These are phyloP conservation scores for Puccinia hordei DNA, from an alignment of 1,284 basidiomycete genomes.

Conservation along the genomic window DNA sequence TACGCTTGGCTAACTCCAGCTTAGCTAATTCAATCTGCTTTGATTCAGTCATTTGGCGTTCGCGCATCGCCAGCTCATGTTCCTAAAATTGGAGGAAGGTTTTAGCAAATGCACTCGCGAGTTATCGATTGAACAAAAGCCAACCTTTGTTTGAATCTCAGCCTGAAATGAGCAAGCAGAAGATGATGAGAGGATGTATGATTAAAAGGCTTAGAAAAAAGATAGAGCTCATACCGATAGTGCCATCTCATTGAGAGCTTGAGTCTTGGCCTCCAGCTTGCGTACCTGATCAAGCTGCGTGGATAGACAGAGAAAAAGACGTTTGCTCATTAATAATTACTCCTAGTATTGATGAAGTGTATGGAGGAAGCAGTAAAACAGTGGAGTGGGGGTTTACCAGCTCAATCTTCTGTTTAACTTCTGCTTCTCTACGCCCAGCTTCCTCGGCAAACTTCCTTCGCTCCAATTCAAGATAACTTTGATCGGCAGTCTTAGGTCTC, in stretches of 20 bases:
- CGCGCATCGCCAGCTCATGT: slow-evolving; percentile 36
- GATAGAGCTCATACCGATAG: slow-evolving; percentile 22
- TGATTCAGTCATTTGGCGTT: slow-evolving; percentile 40
- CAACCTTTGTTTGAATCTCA: not conserved
- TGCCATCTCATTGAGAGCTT: slow-evolving; percentile 43
- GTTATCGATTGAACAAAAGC: not conserved
- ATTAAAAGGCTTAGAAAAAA: no score
- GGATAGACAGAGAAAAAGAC: not conserved
- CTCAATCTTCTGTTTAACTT: slow-evolving; percentile 44
- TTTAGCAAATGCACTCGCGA: not conserved
- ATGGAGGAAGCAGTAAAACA: not conserved
- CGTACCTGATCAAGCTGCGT: slow-evolving; percentile 41
- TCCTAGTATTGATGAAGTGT: not conserved
- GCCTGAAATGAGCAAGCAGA: not conserved
- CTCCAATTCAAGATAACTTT: slow-evolving; percentile 33
- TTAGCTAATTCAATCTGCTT: slow-evolving; percentile 35
- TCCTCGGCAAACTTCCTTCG: slow-evolving; percentile 32
- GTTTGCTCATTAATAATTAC: not conserved
- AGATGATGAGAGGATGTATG: not conserved
- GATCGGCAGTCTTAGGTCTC: slow-evolving; percentile 37
- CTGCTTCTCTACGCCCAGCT: slow-evolving; percentile 28
- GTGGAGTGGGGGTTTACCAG: slow-evolving; percentile 19
- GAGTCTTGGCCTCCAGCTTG: slow-evolving; percentile 44
- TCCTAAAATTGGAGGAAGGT: slow-evolving; percentile 1
- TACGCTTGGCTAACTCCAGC: slow-evolving; percentile 43